Evolutionary conservation across 1,139 yeast genomes (phyloP).

Genomic region (Sugiyamaella castrensis): DNA sequence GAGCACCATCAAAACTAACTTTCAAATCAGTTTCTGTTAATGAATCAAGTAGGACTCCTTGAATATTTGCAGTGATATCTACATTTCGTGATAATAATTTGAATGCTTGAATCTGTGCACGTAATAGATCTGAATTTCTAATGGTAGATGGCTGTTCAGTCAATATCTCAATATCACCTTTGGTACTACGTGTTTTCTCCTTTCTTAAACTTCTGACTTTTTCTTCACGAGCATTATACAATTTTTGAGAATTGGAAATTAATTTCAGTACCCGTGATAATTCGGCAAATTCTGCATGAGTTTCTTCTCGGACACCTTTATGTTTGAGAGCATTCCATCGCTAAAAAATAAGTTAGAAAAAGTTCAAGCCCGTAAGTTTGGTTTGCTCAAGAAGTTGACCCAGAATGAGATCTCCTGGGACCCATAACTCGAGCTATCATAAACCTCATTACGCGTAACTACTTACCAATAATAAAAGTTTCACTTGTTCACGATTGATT

Average conservation of each 20-base stretch:
- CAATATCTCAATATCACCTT: too few relatives aligned
- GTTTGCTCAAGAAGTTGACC: too few relatives aligned
- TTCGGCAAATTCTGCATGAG: constrained; percentile 39
- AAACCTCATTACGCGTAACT: too few relatives aligned
- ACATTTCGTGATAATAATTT: constrained; percentile 74
- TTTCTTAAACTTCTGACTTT: constrained; percentile 27
- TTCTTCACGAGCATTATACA: constrained; percentile 36
- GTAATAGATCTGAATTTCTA: constrained; percentile 47
- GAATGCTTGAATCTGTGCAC: constrained; percentile 69
- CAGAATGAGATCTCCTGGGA: too few relatives aligned
- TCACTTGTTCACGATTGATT: constrained; percentile 37
- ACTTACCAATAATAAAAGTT: constrained; percentile 36
- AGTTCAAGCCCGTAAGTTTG: too few relatives aligned
- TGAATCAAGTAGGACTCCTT: constrained; percentile 40
- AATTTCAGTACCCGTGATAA: constrained; percentile 34
- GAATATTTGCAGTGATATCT: constrained; percentile 58
- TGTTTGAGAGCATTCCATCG: constrained; percentile 42
- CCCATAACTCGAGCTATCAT: too few relatives aligned
- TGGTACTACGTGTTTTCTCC: neutral
- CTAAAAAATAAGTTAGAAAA: constrained; percentile 22
- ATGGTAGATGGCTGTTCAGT: too few relatives aligned
- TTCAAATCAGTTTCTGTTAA: constrained; percentile 7
- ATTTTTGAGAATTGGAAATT: constrained; percentile 39
- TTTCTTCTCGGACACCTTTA: constrained; percentile 35
- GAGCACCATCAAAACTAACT: constrained; percentile 3